phyloP scores from a whole-genome alignment of 805 yeast species.

The Metschnikowia hibisci region DNA sequence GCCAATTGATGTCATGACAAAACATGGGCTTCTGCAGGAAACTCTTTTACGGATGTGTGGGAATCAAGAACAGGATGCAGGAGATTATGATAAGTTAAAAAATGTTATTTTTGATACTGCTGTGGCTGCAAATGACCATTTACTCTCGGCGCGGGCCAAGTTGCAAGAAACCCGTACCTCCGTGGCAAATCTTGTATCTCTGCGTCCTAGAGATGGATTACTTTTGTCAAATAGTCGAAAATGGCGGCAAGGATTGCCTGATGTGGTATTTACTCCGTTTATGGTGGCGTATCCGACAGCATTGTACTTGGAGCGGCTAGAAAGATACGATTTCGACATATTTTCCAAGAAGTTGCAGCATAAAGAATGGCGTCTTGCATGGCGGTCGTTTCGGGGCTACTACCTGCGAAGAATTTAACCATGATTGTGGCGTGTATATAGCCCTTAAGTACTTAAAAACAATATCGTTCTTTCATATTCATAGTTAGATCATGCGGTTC shows the following conservation, averaged over 20 bases:
- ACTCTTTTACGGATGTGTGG: constrained; percentile 46
- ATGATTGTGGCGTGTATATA: too few species aligned
- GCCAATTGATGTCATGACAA: constrained; percentile 59
- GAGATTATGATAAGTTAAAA: constrained; percentile 38
- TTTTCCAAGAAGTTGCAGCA: constrained; percentile 39
- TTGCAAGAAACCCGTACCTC: constrained; percentile 36
- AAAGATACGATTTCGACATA: constrained; percentile 63
- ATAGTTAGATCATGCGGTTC: too few species aligned
- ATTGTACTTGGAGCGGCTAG: constrained; percentile 57
- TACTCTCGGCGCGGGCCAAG: constrained; percentile 63
- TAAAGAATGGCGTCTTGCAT: constrained; percentile 65
- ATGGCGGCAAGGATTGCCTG: constrained; percentile 52
- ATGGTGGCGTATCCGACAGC: constrained; percentile 65
- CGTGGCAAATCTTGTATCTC: constrained; percentile 28
- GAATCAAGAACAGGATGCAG: constrained; percentile 36
- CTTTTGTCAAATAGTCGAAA: constrained; percentile 23
- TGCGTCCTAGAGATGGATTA: constrained; percentile 21
- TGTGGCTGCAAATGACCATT: constrained; percentile 74
- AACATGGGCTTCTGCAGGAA: constrained; percentile 60
- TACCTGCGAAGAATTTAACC: too few species aligned
- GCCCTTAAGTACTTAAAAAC: too few species aligned
- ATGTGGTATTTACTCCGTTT: constrained; percentile 62
- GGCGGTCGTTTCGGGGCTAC: constrained; percentile 51
- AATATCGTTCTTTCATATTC: too few species aligned
- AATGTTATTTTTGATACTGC: constrained; percentile 68